Evolutionary conservation across 169 alveolate genomes (phyloP).

Genomic region (Plasmodium gallinaceum): DNA sequence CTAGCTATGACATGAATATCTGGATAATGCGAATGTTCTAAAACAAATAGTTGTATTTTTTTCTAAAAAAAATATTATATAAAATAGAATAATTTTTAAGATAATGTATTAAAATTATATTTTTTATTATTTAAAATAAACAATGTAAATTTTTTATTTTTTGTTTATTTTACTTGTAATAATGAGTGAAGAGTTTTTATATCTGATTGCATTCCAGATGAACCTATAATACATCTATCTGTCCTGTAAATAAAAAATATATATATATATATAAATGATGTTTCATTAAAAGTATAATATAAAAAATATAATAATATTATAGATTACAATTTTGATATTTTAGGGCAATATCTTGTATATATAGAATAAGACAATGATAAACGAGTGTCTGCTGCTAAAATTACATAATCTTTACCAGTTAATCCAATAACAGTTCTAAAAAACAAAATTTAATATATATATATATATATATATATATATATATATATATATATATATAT

Average conservation of each 20-base stretch:
- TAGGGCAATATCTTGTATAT: conserved; percentile 91
- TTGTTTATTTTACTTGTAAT: conserved; percentile 77
- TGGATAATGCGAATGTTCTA: conserved; percentile 90
- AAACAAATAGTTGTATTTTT: conserved; percentile 89
- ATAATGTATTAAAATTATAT: not conserved
- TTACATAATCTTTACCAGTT: conserved; percentile 93
- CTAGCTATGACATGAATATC: conserved; percentile 91
- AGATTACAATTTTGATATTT: conserved; percentile 87
- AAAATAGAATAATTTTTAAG: not conserved
- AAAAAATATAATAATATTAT: not conserved
- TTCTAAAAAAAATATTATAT: conserved; percentile 84
- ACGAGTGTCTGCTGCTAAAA: conserved; percentile 95
- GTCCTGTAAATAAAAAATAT: conserved; percentile 80
- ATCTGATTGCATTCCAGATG: conserved; percentile 97
- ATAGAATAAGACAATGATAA: conserved; percentile 92
- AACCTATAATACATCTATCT: conserved; percentile 89
- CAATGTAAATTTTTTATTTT: not conserved
- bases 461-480: not conserved
- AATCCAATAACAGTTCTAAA: conserved; percentile 91
- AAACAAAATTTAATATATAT: not conserved
- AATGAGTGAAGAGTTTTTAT: conserved; percentile 90
- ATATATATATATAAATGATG: not conserved
- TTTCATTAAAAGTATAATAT: not conserved
- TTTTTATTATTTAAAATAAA: not conserved
- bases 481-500: not conserved